Evolutionary conservation across 495 filamentous ascomycete species (phyloP).

Genomic region (Xylaria cubensis): DNA sequence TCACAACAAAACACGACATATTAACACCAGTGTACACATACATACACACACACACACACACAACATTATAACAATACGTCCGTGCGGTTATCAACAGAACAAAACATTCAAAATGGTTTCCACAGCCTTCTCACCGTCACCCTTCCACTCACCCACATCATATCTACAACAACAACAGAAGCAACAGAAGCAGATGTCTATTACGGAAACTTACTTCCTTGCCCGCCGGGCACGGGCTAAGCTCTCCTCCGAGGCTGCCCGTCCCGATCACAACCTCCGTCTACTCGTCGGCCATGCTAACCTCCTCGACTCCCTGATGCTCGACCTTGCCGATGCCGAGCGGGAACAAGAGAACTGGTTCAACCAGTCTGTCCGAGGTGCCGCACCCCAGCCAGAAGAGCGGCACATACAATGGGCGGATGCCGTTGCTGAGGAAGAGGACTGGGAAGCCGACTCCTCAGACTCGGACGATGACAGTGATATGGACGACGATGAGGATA

Average conservation of each 20-base stretch:
- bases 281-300: conserved; percentile 96
- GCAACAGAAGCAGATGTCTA: conserved; percentile 75
- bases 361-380: conserved; percentile 88
- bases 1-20: conserved; percentile 37
- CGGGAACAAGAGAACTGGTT: conserved; percentile 97
- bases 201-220: conserved; percentile 97
- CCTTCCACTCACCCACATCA: conserved; percentile 42
- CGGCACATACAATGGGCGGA: conserved; percentile 90
- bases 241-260: conserved; percentile 89
- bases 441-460: conserved; percentile 72
- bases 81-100: conserved; percentile 33
- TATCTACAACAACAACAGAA: conserved; percentile 35
- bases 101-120: conserved; percentile 44
- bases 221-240: conserved; percentile 95
- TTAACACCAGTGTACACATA: conserved; percentile 20
- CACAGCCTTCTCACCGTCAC: conserved; percentile 32
- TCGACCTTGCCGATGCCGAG: conserved; percentile 93
- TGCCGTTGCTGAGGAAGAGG: conserved; percentile 73
- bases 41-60: conserved; percentile 25
- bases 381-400: conserved; percentile 61
- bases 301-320: conserved; percentile 94
- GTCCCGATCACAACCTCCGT: conserved; percentile 90
- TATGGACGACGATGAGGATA: conserved; percentile 53
- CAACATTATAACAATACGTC: conserved; percentile 29
- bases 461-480: conserved; percentile 63